Evolutionary conservation across 805 yeast genomes (phyloP).

Genomic region (Kuraishia capsulata): DNA sequence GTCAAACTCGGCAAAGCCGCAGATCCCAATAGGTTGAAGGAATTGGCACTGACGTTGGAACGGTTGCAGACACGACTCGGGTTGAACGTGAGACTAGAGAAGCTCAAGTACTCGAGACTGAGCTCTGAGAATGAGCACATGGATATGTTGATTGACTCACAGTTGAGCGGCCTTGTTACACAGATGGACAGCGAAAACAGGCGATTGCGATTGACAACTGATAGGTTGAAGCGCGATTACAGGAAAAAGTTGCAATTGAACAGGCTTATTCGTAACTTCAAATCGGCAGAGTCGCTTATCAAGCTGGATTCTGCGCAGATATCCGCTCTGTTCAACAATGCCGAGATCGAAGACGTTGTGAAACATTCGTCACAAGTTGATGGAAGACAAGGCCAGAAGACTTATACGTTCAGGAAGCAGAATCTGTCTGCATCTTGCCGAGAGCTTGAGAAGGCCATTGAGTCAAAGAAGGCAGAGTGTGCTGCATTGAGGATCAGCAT

Average conservation of each 20-base stretch:
- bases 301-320: conserved; percentile 14
- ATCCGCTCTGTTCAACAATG: conserved; percentile 12
- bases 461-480: conserved; percentile 1
- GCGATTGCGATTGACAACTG: conserved; percentile 10
- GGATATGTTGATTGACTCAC: conserved; percentile 11
- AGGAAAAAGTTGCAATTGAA: conserved; percentile 15
- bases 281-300: conserved; percentile 12
- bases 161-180: conserved; percentile 12
- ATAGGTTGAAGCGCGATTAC: conserved; percentile 13
- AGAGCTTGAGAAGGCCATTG: not conserved
- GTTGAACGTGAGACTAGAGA: conserved; percentile 12
- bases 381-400: conserved; percentile 1
- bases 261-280: conserved; percentile 13
- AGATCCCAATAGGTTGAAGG: conserved; percentile 9
- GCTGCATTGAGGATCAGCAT: conserved; percentile 1
- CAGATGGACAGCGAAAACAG: conserved; percentile 12
- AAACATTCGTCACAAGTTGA: not conserved
- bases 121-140: conserved; percentile 8
- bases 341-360: not conserved
- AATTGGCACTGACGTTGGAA: conserved; percentile 10
- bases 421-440: not conserved
- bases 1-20: conserved; percentile 10
- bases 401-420: conserved; percentile 10
- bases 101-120: conserved; percentile 8
- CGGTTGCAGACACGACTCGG: conserved; percentile 9